phyloP scores from a whole-genome alignment of 1,139 yeast genomes.

The Kurtzmaniella natalensis region DNA sequence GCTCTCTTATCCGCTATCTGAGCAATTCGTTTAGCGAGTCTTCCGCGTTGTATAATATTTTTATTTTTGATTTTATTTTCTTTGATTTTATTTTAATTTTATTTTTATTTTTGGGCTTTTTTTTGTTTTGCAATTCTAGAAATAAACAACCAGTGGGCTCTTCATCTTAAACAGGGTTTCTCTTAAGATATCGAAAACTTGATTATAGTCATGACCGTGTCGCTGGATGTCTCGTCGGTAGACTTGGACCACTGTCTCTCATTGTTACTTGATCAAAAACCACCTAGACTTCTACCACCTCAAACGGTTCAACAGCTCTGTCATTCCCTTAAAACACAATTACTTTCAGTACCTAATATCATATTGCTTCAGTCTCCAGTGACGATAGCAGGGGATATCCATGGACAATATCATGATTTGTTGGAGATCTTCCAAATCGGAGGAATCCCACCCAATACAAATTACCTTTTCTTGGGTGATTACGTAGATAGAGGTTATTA shows the following conservation, averaged over 20 bases:
- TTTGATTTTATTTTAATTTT: no score
- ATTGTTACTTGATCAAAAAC: slow-evolving; percentile 38
- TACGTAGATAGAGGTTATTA: slow-evolving; percentile 88
- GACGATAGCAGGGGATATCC: slow-evolving; percentile 97
- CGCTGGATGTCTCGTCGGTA: slow-evolving; percentile 28
- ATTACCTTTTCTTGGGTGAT: slow-evolving; percentile 88
- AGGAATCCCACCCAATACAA: slow-evolving; percentile 90
- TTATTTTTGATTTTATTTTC: no score
- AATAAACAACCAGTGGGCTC: no score
- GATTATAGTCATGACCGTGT: slow-evolving; percentile 33
- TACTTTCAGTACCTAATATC: slow-evolving; percentile 56
- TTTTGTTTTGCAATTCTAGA: no score
- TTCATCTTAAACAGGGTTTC: no score
- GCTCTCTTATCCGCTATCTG: no score
- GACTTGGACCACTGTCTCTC: slow-evolving; percentile 45
- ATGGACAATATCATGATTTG: slow-evolving; percentile 93
- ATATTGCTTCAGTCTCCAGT: slow-evolving; percentile 82
- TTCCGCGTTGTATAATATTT: no score
- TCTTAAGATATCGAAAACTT: no score
- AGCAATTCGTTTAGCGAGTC: no score
- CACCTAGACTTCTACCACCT: slow-evolving; percentile 41
- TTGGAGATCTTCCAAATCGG: slow-evolving; percentile 90
- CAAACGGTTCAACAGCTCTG: slow-evolving; percentile 41
- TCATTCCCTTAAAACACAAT: slow-evolving; percentile 38
- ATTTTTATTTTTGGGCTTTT: no score